Evolutionary conservation across 345 rosid genomes (phyloP).

Genomic region (Eucalyptus tenuipes): DNA sequence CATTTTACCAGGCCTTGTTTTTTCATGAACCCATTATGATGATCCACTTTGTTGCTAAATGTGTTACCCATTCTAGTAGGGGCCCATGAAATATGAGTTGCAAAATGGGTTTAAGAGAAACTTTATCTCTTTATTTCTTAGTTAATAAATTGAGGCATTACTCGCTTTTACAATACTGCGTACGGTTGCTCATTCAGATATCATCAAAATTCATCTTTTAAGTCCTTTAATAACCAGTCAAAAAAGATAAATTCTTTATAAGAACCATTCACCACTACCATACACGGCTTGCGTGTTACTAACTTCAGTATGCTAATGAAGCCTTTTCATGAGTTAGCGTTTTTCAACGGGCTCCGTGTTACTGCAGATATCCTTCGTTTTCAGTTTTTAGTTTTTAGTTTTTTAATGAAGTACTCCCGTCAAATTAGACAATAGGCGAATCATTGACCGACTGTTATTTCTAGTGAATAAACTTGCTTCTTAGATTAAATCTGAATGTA

Average conservation of each 20-base stretch:
- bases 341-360: not conserved
- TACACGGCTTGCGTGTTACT: not conserved
- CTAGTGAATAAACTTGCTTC: not conserved
- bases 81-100: not conserved
- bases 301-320: not conserved
- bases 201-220: not conserved
- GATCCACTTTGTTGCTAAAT: not conserved
- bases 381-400: not conserved
- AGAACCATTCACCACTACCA: not conserved
- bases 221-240: not conserved
- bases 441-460: not conserved
- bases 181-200: not conserved
- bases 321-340: not conserved
- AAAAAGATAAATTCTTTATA: not conserved
- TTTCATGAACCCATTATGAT: not conserved
- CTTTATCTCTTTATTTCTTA: not conserved
- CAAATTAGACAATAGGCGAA: not conserved
- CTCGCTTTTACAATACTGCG: not conserved
- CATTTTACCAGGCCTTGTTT: not conserved
- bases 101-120: not conserved
- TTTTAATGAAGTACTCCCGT: not conserved
- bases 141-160: not conserved
- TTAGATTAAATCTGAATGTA: not conserved
- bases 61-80: not conserved
- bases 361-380: not conserved